Base-by-base conservation (phyloP, 2,329 filamentous ascomycete species). In the Mycosphaerella sp. region DNA sequence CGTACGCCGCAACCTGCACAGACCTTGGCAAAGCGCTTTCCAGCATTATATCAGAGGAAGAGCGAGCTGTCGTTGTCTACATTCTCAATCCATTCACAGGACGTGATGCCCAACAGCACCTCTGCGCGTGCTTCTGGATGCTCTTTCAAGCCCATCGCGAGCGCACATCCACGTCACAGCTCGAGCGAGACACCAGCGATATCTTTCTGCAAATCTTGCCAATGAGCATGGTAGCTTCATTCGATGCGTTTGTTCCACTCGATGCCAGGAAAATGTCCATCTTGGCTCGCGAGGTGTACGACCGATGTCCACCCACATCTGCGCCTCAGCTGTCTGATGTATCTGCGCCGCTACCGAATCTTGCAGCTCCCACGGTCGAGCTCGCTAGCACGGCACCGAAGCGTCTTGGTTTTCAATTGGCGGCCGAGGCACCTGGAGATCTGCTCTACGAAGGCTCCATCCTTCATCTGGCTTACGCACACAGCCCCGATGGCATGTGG, bases 201-300 rank as follows among this genome's bases (percentile, higher is more conserved):
- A 65, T 93, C n/a, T 83, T 89, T 3, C 71, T 94, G 14, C 88
- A 94, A 63, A 75, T 94, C 2, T 71, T 94, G 1, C 84, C 88
- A 0, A 75, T 84, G 13, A 79, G 81, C 50, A 73, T 82, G n/a
- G 68, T 93, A 7, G 81, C 84, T 6, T 84, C 82, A 1, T 73
- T 80, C 3, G 77, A 78, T 1, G 76, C 76, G 2, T 69, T 89
- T 12, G 77, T 83, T 1, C 75, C 86, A n/a, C 78, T 82, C 1
- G 74, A 79, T 1, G 78, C 81, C 0, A 66, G 70, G 4, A 81
- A 84, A 12, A 79, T 86, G 59, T 71, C 63, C 8, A 17, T 49
- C 4, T 37, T 61, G 39, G 86, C 85, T 14, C 75, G 89, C 51
- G 86, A 91, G 67, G 80, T 86, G 2, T 93, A 91, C 60, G 86